phyloP scores from a whole-genome alignment of 2,329 filamentous ascomycete genomes.

The Monosporascus ibericus region DNA sequence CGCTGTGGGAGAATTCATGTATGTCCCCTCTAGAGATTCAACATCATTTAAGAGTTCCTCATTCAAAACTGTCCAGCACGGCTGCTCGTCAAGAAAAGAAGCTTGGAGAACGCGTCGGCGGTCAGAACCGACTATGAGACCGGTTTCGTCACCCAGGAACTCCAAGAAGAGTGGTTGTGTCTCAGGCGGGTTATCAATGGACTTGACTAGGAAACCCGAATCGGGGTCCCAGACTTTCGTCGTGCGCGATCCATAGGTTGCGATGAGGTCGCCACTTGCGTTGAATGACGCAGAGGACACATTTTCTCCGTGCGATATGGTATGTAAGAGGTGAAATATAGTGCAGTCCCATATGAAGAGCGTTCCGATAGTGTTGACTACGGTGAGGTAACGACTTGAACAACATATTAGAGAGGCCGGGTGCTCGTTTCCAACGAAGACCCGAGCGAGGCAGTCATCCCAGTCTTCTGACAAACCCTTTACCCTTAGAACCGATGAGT shows the following conservation, averaged over 20 bases:
- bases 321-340: not conserved
- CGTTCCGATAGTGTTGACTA: slow-evolving; percentile 3
- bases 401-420: slow-evolving; percentile 4
- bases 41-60: not conserved
- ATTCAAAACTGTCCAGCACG: not conserved
- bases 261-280: slow-evolving; percentile 3
- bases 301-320: not conserved
- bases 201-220: slow-evolving; percentile 1
- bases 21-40: not conserved
- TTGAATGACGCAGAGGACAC: slow-evolving; percentile 2
- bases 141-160: not conserved
- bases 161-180: not conserved
- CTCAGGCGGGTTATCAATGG: not conserved
- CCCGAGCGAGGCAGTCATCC: slow-evolving; percentile 6
- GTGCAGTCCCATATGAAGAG: slow-evolving; percentile 1
- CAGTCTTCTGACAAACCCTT: slow-evolving; percentile 3
- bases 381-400: slow-evolving; percentile 4
- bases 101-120: not conserved
- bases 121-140: not conserved
- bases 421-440: slow-evolving; percentile 3
- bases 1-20: not conserved
- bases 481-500: not conserved
- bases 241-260: slow-evolving; percentile 4
- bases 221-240: slow-evolving; percentile 7
- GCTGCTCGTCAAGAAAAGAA: not conserved